A percentile compares a stretch with the other conserved stretches of the same genome.
These are phyloP conservation scores for Puccinia hordei DNA, from an alignment of 1,284 basidiomycete species.

Conservation along the genomic window DNA sequence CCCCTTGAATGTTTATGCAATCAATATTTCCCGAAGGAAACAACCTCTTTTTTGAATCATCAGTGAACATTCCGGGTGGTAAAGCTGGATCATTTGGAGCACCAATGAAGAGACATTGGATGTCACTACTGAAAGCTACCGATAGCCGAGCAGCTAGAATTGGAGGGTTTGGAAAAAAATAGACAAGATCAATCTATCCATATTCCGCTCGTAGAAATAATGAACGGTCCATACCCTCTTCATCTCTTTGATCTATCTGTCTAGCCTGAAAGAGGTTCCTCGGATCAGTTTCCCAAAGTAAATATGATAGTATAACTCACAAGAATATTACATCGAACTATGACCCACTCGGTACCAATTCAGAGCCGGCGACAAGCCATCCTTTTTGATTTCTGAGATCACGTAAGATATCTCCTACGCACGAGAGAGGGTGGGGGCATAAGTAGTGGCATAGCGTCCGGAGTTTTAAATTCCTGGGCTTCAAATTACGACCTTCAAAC, in stretches of 20 bases:
- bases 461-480: background rate
- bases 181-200: background rate
- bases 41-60: constrained; percentile 1
- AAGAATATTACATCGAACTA: background rate
- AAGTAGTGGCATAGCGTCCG: background rate
- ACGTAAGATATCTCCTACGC: constrained; percentile 18
- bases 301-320: background rate
- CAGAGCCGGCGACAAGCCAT: constrained; percentile 20
- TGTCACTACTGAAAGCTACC: constrained; percentile 18
- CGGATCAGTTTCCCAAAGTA: background rate
- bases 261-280: background rate
- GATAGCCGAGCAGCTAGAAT: constrained; percentile 15
- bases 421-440: background rate
- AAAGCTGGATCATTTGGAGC: constrained; percentile 28
- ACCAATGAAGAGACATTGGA: constrained; percentile 33
- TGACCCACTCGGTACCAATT: constrained; percentile 46
- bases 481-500: background rate
- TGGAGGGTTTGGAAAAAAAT: background rate
- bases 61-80: constrained; percentile 28
- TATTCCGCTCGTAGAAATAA: background rate
- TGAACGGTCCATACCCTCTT: background rate
- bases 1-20: constrained; percentile 14
- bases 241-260: constrained; percentile 12
- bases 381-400: constrained; percentile 5
- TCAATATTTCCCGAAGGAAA: constrained; percentile 30